Conservation (phyloP, 1,284 basidiomycete species). For the Puccinia triticina region DNA sequence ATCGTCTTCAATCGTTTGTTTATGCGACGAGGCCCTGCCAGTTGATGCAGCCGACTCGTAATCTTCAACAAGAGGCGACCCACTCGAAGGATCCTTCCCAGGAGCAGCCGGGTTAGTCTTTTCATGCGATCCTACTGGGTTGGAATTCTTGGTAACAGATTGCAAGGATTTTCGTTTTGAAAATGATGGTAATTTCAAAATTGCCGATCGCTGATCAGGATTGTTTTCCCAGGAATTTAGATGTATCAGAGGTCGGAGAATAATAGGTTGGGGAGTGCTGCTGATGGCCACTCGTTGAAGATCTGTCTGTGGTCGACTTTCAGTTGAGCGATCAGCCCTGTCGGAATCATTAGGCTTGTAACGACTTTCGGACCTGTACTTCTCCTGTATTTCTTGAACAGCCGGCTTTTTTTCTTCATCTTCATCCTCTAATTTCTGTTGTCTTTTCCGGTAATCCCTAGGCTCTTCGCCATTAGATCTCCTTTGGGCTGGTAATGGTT, state of each 20-base stretch:
- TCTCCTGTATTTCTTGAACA: conserved; percentile 54
- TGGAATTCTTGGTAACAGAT: background rate
- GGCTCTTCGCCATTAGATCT: conserved; percentile 53
- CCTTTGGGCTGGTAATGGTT: conserved; percentile 42
- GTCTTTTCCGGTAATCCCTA: conserved; percentile 32
- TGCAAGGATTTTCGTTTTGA: conserved; percentile 40
- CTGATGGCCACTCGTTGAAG: background rate
- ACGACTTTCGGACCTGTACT: background rate
- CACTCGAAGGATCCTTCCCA: background rate
- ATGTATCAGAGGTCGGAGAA: background rate
- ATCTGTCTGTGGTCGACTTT: conserved; percentile 2
- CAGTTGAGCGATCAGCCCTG: conserved; percentile 47
- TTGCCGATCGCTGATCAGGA: conserved; percentile 17
- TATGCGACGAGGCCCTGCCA: conserved; percentile 3
- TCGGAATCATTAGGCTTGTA: background rate
- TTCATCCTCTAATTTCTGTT: conserved; percentile 64
- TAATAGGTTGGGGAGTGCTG: background rate
- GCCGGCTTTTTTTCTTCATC: conserved; percentile 67
- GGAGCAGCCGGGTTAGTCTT: conserved; percentile 15
- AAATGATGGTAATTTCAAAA: conserved; percentile 50
- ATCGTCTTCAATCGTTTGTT: conserved; percentile 30
- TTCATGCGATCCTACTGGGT: background rate
- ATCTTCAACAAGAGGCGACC: background rate
- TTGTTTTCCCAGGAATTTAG: conserved; percentile 29
- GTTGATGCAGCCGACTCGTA: conserved; percentile 21